Evolutionary conservation across 2,329 filamentous ascomycete species (phyloP).

Genomic region (Dactylellina drechsleri): DNA sequence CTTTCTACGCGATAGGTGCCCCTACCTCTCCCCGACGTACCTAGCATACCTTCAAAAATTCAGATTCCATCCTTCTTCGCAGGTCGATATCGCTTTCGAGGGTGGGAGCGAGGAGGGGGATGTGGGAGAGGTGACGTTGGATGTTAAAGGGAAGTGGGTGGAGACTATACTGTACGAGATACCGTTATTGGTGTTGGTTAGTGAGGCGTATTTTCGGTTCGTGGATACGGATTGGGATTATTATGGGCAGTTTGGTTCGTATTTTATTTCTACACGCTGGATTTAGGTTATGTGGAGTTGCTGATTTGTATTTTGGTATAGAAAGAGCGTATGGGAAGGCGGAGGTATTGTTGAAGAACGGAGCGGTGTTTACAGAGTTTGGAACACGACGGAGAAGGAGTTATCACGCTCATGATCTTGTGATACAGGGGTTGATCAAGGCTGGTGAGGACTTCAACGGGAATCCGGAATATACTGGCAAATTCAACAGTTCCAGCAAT

Average conservation of each 20-base stretch:
- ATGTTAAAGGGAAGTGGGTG: constrained; percentile 84
- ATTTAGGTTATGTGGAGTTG: not conserved
- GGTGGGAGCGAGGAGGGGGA: constrained; percentile 72
- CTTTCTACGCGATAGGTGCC: constrained; percentile 81
- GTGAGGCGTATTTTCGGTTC: constrained; percentile 97
- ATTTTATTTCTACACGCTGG: constrained; percentile 60
- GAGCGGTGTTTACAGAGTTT: constrained; percentile 93
- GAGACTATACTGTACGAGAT: constrained; percentile 99
- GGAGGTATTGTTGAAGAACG: constrained; percentile 77
- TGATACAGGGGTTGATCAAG: constrained; percentile 84
- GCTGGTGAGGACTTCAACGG: constrained; percentile 72
- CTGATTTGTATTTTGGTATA: constrained; percentile 21
- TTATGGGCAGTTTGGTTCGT: constrained; percentile 83
- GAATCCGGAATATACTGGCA: constrained; percentile 42
- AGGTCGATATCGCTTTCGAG: constrained; percentile 77
- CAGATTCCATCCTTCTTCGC: constrained; percentile 80
- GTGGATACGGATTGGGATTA: constrained; percentile 94
- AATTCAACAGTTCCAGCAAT: constrained; percentile 89
- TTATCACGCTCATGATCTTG: constrained; percentile 92
- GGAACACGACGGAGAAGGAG: constrained; percentile 88
- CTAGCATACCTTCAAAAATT: constrained; percentile 84
- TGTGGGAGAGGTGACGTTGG: constrained; percentile 79
- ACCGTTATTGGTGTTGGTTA: constrained; percentile 87
- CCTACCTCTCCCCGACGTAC: constrained; percentile 81
- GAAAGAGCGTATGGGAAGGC: constrained; percentile 74